Base-by-base conservation (phyloP, 192 early-diverging fungal genomes). In the Backusella liffmaniae region DNA sequence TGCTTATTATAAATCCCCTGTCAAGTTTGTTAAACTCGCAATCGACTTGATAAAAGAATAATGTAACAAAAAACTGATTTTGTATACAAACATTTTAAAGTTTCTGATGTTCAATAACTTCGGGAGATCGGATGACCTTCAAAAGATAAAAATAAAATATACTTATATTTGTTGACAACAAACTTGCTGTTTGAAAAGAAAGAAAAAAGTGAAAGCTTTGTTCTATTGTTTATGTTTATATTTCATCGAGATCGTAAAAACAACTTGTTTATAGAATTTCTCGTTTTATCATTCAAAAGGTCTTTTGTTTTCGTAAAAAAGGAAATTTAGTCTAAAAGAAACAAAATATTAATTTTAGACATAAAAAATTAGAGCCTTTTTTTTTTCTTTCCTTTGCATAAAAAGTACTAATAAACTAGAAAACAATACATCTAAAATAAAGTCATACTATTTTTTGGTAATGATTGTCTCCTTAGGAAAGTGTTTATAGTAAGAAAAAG, bases 101-200 rank as follows among this genome's bases (percentile, higher is more conserved):
- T 56, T 56, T 56, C 53, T 56, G 53, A 56, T 56, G 53, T 56
- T 56, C 8, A 56, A 56, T 8, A 56, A 56, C 53, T 56, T 56
- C 8, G n/a, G 53, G 53, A 56, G 53, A 56, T 56, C 53, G 21
- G 53, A 2, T 56, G 53, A 56, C 18, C 53, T 26, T 16, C 15
- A n/a, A 7, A 56, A 21, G n/a, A 56, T 21, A 56, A 21, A 56
- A 56, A 56, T 21, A 21, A 56, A n/a, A 56, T 44, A 44, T 5
- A 44, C 12, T 16, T 44, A 23, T 56, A 56, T 56, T 56, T 56
- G 53, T 56, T 56, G 53, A 23, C 53, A 56, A 21, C 18, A 56
- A 56, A 9, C 8, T 56, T 56, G 53, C n/a, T 23, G 53, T 56
- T 56, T 56, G 53, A 21, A 44, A 44, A 44, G n/a, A n/a, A n/a